phyloP scores from a whole-genome alignment of 139 green algal species.

The Auxenochlorella protothecoides region DNA sequence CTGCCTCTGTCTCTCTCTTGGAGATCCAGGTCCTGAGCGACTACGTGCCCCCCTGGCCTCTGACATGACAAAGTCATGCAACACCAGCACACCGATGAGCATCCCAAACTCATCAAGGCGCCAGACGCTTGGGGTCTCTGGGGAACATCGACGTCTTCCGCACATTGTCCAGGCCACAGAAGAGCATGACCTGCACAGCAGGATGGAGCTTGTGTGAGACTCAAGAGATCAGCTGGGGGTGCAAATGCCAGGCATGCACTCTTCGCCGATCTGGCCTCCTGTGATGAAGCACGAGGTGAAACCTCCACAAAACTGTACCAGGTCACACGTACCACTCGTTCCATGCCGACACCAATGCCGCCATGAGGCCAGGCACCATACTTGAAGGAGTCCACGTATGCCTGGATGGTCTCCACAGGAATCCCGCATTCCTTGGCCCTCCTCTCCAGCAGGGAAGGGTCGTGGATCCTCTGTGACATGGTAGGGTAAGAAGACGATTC shows the following conservation, averaged over 20 bases:
- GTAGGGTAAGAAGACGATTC: too few relatives aligned
- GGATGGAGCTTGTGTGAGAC: background rate
- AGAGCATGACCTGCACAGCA: slow-evolving; percentile 80
- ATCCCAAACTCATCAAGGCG: slow-evolving; percentile 49
- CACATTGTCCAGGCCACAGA: slow-evolving; percentile 94
- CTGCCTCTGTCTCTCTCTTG: too few relatives aligned
- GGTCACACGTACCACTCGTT: slow-evolving; percentile 66
- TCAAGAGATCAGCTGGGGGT: too few relatives aligned
- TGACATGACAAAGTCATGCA: too few relatives aligned
- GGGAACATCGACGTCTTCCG: slow-evolving; percentile 96
- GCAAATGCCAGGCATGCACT: too few relatives aligned
- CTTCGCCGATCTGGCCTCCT: too few relatives aligned
- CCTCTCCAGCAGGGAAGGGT: slow-evolving; percentile 75
- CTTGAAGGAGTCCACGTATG: slow-evolving; percentile 95
- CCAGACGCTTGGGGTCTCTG: slow-evolving; percentile 86
- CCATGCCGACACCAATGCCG: slow-evolving; percentile 86
- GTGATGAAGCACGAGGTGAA: too few relatives aligned
- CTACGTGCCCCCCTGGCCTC: too few relatives aligned
- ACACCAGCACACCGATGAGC: too few relatives aligned
- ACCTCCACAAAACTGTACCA: too few relatives aligned
- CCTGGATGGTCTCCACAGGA: slow-evolving; percentile 65
- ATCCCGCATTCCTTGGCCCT: slow-evolving; percentile 57
- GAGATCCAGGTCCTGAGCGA: too few relatives aligned
- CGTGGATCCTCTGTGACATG: slow-evolving; percentile 66
- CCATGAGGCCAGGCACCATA: slow-evolving; percentile 85